These are phyloP conservation scores for Populus euphratica DNA, from an alignment of 345 rosid species.

Conservation along the genomic window DNA sequence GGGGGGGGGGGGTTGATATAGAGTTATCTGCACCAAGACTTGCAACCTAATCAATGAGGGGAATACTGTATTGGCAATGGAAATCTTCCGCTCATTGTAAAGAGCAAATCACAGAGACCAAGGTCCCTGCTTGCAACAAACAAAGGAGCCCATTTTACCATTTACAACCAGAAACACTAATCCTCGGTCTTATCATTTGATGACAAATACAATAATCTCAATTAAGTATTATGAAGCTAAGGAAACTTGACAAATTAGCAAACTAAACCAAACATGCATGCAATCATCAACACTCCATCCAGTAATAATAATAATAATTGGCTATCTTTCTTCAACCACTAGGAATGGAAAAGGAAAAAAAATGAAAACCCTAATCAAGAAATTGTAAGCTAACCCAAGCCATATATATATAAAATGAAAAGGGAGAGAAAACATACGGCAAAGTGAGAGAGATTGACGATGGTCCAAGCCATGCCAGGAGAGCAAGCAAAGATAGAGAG, in stretches of 20 bases:
- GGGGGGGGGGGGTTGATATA: background rate
- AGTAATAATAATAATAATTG: background rate
- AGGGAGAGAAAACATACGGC: constrained; percentile 27
- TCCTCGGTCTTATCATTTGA: background rate
- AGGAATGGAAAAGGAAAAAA: background rate
- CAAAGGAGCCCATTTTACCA: background rate
- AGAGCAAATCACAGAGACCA: background rate
- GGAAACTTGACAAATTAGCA: background rate
- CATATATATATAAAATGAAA: background rate
- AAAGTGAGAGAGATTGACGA: constrained; percentile 72
- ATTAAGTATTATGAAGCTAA: background rate
- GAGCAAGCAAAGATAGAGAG: constrained; percentile 64
- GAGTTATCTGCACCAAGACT: background rate
- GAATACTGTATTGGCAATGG: background rate
- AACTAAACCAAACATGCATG: background rate
- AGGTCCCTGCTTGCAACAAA: background rate
- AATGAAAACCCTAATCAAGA: background rate
- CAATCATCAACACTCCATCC: background rate
- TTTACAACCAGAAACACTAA: background rate
- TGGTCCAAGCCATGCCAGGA: constrained; percentile 83
- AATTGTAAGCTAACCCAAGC: background rate
- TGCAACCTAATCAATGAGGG: background rate
- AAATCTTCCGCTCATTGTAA: too few relatives aligned
- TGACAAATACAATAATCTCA: background rate
- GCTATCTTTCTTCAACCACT: background rate